Base-by-base conservation (phyloP, 2,329 filamentous ascomycete genomes). In the Parasarocladium wereldwijsianum region DNA sequence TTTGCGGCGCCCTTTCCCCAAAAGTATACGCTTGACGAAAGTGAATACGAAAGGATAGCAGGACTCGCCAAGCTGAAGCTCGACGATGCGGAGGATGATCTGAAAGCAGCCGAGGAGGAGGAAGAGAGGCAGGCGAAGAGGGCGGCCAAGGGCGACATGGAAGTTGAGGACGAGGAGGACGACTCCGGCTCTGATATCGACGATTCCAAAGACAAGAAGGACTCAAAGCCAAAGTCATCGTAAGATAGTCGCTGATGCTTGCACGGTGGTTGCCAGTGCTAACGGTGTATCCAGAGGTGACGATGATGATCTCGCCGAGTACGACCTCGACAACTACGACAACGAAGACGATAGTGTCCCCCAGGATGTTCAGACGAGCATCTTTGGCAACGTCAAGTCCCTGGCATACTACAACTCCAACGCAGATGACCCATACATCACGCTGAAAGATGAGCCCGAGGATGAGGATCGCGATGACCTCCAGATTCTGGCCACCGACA, bases 371-470 rank as follows among this genome's bases (percentile, higher is more conserved):
- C 70, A 76, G 32, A 77, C 90, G 66, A 78, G 76, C 44, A 93
- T 94, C 70, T 96, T 98, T 50, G 85, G 86, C 47, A 94, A 94
- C 49, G 72, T 93, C 49, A 92, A 90, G 55, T 86, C 83, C 17
- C 64, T 98, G 16, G 81, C 85, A 10, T 98, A 94, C 57, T 86
- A 98, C 60, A 76, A 86, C 41, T 84, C 83, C 37, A 90, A 93
- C 56, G 81, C 87, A 47, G 83, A 93, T 32, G 90, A 98, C 47
- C 90, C 90, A 1, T 98, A 98, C 56, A 90, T 98, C 48, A 93
- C 87, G 25, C 66, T 98, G 46, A 68, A 82, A 36, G 74, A 76
- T 40, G 66, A 60, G 38, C 66, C 60, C 32, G 79, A 85, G 12
- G 79, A 93, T 18, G 82, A 93, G 33, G 90, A 96, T 41, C 70